Evolutionary conservation across 345 rosid species (phyloP).

Genomic region (Lumnitzera littorea): DNA sequence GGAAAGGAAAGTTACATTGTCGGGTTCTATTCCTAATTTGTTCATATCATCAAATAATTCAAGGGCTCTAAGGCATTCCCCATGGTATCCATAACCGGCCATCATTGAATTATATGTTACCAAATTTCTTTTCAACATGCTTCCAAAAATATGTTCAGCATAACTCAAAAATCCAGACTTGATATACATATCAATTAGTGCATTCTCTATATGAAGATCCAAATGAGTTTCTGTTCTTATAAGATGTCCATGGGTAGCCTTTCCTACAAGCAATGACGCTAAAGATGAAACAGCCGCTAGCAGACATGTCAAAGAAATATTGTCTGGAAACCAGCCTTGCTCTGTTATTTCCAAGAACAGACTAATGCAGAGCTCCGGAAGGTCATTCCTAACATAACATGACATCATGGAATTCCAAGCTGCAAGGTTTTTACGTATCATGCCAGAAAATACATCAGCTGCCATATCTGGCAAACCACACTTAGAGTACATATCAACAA

Average conservation of each 20-base stretch:
- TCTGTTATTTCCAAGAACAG: constrained; percentile 34
- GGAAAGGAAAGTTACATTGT: constrained; percentile 62
- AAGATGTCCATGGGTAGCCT: constrained; percentile 56
- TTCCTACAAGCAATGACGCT: constrained; percentile 58
- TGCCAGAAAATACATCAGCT: constrained; percentile 35
- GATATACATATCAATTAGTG: constrained; percentile 73
- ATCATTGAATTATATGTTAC: constrained; percentile 79
- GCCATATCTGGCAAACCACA: constrained; percentile 53
- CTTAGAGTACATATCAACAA: constrained; percentile 75
- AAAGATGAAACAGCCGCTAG: constrained; percentile 62
- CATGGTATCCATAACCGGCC: constrained; percentile 71
- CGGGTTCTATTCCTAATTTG: constrained; percentile 40
- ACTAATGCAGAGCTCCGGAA: constrained; percentile 46
- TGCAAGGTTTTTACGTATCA: constrained; percentile 49
- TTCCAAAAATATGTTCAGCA: constrained; percentile 41
- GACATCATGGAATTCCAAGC: constrained; percentile 77
- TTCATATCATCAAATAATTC: constrained; percentile 50
- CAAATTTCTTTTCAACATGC: constrained; percentile 39
- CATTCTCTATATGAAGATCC: constrained; percentile 55
- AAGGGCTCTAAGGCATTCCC: constrained; percentile 44
- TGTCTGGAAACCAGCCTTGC: constrained; percentile 46
- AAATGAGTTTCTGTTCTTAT: constrained; percentile 31
- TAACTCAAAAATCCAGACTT: constrained; percentile 64
- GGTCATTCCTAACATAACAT: constrained; percentile 53
- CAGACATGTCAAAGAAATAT: constrained; percentile 54